Evolutionary conservation across 345 rosid genomes (phyloP).

Genomic region (Turnera subulata): DNA sequence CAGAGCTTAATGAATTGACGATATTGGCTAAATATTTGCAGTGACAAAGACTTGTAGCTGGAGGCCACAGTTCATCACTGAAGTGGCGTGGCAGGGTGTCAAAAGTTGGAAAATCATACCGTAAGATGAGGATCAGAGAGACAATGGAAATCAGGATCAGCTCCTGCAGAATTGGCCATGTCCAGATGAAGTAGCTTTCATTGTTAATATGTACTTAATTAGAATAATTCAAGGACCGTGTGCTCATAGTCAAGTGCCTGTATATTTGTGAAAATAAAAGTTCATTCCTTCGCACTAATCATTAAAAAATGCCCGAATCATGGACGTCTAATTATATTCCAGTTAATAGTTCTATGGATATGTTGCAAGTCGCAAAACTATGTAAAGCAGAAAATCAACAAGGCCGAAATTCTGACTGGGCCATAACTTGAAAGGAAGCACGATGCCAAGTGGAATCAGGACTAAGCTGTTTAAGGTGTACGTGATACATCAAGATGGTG

Average conservation of each 20-base stretch:
- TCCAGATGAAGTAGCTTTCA: background rate
- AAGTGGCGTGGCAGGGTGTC: background rate
- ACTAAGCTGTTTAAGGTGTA: too few relatives aligned
- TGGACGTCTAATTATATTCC: background rate
- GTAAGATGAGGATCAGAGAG: background rate
- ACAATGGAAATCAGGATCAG: background rate
- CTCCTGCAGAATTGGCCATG: background rate
- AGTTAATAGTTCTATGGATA: conserved; percentile 48
- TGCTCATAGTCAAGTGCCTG: background rate
- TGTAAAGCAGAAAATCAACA: conserved; percentile 62
- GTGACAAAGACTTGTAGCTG: background rate
- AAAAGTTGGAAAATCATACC: conserved; percentile 11
- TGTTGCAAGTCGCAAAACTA: conserved; percentile 62
- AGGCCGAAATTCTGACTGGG: conserved; percentile 71
- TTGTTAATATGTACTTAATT: background rate
- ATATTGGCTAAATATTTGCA: conserved; percentile 16
- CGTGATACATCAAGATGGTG: too few relatives aligned
- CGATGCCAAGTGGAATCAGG: too few relatives aligned
- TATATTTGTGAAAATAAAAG: background rate
- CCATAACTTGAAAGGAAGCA: conserved; percentile 50
- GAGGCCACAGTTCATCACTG: background rate
- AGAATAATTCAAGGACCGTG: background rate
- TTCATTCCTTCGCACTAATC: background rate
- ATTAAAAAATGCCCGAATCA: background rate
- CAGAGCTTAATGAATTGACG: conserved; percentile 23